Evolutionary conservation across 805 yeast species (phyloP).

Genomic region (Ogataea minuta): DNA sequence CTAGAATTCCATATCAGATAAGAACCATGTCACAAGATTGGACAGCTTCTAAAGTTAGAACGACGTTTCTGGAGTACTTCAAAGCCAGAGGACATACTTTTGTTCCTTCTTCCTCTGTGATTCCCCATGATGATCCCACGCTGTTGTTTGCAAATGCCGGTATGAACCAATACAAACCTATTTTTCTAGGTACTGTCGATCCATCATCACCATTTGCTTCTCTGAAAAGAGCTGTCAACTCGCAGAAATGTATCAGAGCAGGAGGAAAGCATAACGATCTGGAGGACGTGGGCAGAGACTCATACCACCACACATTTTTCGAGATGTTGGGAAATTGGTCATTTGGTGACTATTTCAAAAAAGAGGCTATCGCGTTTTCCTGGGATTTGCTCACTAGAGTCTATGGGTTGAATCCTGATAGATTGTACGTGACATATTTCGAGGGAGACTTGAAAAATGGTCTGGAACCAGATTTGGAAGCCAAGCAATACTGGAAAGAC

Average conservation of each 20-base stretch:
- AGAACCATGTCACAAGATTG: constrained; percentile 32
- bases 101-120: constrained; percentile 90
- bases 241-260: constrained; percentile 98
- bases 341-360: constrained; percentile 96
- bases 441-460: constrained; percentile 88
- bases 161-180: constrained; percentile 98
- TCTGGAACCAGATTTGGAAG: constrained; percentile 90
- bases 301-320: constrained; percentile 97
- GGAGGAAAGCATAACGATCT: constrained; percentile 99
- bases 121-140: constrained; percentile 98
- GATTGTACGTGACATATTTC: constrained; percentile 93
- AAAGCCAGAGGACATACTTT: constrained; percentile 66
- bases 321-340: constrained; percentile 99
- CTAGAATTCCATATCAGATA: constrained; percentile 1
- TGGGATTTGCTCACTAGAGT: constrained; percentile 91
- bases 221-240: constrained; percentile 87
- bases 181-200: constrained; percentile 94
- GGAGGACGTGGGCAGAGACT: constrained; percentile 97
- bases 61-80: constrained; percentile 83
- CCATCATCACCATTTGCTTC: constrained; percentile 85
- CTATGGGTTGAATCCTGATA: constrained; percentile 72
- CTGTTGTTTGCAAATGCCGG: constrained; percentile 97
- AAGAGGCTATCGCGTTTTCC: constrained; percentile 83
- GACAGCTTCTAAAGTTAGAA: constrained; percentile 59
- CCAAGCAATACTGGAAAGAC: constrained; percentile 78